Evolutionary conservation across 2,329 filamentous ascomycete genomes (phyloP), one percentile per base, ranked within the genome.

Genomic region (Aspergillus unguis): DNA sequence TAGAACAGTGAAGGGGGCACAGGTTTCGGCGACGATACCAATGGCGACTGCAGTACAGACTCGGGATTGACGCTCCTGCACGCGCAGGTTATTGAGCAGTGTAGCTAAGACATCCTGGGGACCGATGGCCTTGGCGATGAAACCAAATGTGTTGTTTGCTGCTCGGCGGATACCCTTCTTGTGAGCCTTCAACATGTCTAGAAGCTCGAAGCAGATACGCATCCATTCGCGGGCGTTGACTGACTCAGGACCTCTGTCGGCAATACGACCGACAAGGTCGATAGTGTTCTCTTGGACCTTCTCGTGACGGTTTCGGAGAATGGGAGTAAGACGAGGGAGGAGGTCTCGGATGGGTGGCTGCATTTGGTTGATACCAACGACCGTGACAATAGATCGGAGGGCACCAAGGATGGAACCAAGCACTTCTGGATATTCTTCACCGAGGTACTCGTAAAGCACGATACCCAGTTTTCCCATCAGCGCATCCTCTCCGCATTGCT

Each of bases 221-320:
- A 99, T 99, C 94, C 94, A 99, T 74, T 99, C 94, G 66, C 94
- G 85, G 10, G 94, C 92, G 68, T 96, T 96, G 69, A 99, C 94
- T 58, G 88, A 92, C 73, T 99, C 94, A 1, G 94, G 92, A 1
- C 94, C 95, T 60, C 94, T 88, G 73, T 99, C 94, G 11, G 95
- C 94, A 63, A 99, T 97, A 79, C 94, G 92, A 51, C 94, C 94
- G 23, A 99, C 94, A 2, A 99, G 81, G 70, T 99, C 94, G 64
- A 99, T 97, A 0, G 94, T 97, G 73, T 99, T 99, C 67, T 99
- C 94, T 71, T 99, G 94, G 40, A 99, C 95, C 75, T 99, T 99
- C 69, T 99, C 94, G 76, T 99, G 94, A 58, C 94, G 88, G 75
- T 99, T 99, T 68, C 94, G 90, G 49, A 99, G 81, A 70, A 99